These are phyloP conservation scores for Cercospora janseana DNA, from an alignment of 2,329 filamentous ascomycete genomes.

Conservation along the genomic window DNA sequence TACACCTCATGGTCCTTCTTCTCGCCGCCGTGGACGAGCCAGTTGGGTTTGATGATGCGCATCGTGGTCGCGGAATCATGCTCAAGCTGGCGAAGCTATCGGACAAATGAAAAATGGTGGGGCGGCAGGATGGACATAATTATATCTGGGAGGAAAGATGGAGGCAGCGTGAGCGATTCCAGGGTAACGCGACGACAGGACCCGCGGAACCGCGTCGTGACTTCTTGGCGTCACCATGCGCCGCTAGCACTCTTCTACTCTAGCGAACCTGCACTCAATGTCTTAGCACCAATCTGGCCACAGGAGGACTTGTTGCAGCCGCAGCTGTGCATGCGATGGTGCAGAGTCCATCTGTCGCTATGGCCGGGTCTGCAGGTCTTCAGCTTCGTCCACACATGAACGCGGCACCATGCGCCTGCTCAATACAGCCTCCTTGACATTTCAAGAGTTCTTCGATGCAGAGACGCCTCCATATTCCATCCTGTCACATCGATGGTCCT, in stretches of 20 bases:
- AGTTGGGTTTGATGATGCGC: constrained; percentile 83
- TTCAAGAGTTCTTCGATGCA: constrained; percentile 25
- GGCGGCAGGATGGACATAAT: background rate
- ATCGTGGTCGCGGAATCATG: constrained; percentile 32
- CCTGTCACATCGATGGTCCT: constrained; percentile 30
- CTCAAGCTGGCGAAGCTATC: background rate
- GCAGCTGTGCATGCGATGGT: too few species aligned
- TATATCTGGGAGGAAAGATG: background rate
- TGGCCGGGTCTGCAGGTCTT: too few species aligned
- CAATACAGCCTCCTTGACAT: constrained; percentile 22
- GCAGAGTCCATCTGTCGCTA: too few species aligned
- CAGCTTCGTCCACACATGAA: too few species aligned
- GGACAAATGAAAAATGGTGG: background rate
- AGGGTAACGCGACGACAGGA: too few species aligned
- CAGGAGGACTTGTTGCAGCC: too few species aligned
- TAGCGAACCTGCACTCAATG: too few species aligned
- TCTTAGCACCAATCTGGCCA: too few species aligned
- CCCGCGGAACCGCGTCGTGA: too few species aligned
- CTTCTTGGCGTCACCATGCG: too few species aligned
- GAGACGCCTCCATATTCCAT: constrained; percentile 28
- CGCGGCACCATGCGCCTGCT: constrained; percentile 34
- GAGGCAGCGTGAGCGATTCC: too few species aligned
- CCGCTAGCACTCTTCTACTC: too few species aligned
- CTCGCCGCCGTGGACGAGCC: constrained; percentile 94
- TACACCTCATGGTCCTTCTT: constrained; percentile 99